These are phyloP conservation scores for Candida chauliodis DNA, from an alignment of 805 yeast species.

Conservation along the genomic window DNA sequence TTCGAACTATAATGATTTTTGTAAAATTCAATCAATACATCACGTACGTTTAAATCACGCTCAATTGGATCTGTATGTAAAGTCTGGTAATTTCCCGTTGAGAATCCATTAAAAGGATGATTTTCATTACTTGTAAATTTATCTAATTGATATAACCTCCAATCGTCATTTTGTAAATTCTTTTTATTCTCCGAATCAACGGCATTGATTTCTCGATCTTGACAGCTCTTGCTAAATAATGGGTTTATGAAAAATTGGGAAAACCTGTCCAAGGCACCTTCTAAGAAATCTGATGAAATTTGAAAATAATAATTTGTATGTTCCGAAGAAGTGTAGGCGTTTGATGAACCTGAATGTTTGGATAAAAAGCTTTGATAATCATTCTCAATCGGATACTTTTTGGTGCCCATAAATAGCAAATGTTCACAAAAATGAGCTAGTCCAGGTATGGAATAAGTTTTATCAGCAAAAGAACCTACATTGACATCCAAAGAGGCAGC, in stretches of 20 bases:
- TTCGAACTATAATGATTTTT: conserved; percentile 73
- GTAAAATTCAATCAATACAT: conserved; percentile 75
- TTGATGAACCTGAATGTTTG: conserved; percentile 83
- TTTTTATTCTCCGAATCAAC: conserved; percentile 96
- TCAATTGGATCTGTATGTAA: conserved; percentile 61
- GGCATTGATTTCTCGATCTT: conserved; percentile 89
- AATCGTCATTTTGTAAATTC: conserved; percentile 81
- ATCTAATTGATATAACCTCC: conserved; percentile 87
- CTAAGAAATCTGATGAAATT: conserved; percentile 66
- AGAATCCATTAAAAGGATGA: conserved; percentile 85
- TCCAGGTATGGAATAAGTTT: conserved; percentile 56
- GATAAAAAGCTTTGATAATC: conserved; percentile 72
- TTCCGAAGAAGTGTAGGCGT: conserved; percentile 87
- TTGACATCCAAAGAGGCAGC: conserved; percentile 80
- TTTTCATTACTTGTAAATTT: conserved; percentile 65
- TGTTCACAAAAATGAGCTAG: conserved; percentile 71
- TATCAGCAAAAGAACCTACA: conserved; percentile 74
- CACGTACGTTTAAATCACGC: conserved; percentile 71
- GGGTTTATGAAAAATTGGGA: conserved; percentile 91
- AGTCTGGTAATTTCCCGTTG: conserved; percentile 84
- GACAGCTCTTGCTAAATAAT: conserved; percentile 65
- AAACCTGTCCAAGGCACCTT: conserved; percentile 89
- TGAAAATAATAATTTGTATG: conserved; percentile 92
- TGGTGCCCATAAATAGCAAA: conserved; percentile 74
- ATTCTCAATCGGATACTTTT: conserved; percentile 70